Conservation (phyloP, 2,329 filamentous ascomycete genomes). For the Aspergillus piperis region DNA sequence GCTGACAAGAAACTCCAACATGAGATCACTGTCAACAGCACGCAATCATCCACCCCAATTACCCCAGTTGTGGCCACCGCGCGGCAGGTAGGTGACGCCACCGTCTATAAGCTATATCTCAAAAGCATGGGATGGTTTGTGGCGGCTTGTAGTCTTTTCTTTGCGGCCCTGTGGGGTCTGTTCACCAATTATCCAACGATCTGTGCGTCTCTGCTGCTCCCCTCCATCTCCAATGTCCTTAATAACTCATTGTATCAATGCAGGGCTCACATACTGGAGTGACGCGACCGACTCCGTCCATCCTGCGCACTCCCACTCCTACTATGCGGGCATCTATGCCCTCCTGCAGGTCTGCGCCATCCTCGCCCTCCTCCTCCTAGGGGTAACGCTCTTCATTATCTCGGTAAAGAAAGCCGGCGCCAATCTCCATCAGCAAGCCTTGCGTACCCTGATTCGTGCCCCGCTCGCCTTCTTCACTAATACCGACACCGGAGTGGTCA, state of each 20-base stretch:
- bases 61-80: conserved; percentile 27
- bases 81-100: conserved; percentile 38
- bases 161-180: conserved; percentile 25
- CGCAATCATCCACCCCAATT: conserved; percentile 11
- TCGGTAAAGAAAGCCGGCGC: conserved; percentile 25
- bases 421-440: conserved; percentile 26
- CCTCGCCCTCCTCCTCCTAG: conserved; percentile 3
- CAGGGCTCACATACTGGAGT: conserved; percentile 24
- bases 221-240: no score
- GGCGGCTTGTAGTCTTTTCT: conserved; percentile 19
- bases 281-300: conserved; percentile 20
- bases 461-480: conserved; percentile 47
- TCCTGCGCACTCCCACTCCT: conserved; percentile 23
- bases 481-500: conserved; percentile 47
- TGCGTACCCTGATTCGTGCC: conserved; percentile 30
- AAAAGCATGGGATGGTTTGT: conserved; percentile 25
- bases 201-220: neutral
- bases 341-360: conserved; percentile 28
- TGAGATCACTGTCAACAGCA: neutral
- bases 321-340: conserved; percentile 31
- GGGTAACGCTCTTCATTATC: conserved; percentile 18
- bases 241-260: neutral
- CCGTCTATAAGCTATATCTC: conserved; percentile 26
- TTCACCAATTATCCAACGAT: conserved; percentile 31
- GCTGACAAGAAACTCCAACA: no score